Percentiles rank a stretch among this genome's conserved stretches.
phyloP scores from a whole-genome alignment of 495 filamentous ascomycete genomes.

The Penicillium salamii region DNA sequence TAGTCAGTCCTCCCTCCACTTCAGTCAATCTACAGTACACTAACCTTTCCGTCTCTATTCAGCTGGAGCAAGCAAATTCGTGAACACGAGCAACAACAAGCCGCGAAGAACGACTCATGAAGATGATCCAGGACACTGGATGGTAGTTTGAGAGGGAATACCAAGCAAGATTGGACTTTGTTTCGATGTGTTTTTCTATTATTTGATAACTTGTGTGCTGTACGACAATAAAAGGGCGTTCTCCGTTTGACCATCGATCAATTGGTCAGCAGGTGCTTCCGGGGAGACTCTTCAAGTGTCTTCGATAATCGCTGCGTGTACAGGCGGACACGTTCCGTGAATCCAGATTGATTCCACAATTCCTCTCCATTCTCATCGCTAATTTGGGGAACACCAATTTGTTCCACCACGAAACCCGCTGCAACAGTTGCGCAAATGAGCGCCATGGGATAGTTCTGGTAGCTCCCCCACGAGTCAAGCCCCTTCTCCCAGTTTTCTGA shows the following conservation, averaged over 20 bases:
- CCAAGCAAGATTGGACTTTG: constrained; percentile 29
- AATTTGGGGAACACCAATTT: constrained; percentile 76
- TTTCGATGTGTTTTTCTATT: constrained; percentile 35
- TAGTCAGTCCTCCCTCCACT: constrained; percentile 61
- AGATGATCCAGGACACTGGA: constrained; percentile 12
- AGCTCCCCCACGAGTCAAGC: constrained; percentile 21
- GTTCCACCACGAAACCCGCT: constrained; percentile 92
- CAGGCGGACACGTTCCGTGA: constrained; percentile 51
- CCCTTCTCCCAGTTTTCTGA: constrained; percentile 33
- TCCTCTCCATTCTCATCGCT: constrained; percentile 55
- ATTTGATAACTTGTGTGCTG: constrained; percentile 37
- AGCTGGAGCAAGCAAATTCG: constrained; percentile 93
- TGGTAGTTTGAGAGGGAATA: constrained; percentile 18
- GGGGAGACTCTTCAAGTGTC: constrained; percentile 45
- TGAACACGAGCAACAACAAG: constrained; percentile 70
- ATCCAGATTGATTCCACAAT: constrained; percentile 72
- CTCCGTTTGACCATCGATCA: constrained; percentile 37
- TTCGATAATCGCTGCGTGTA: constrained; percentile 49
- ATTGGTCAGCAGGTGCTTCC: constrained; percentile 43
- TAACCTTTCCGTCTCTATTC: constrained; percentile 15
- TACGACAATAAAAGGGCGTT: constrained; percentile 49
- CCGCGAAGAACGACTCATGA: constrained; percentile 56
- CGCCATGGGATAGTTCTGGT: constrained; percentile 60
- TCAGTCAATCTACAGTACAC: constrained; percentile 7
- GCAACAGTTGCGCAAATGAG: constrained; percentile 78